These are phyloP conservation scores for Yarrowia galli DNA, from an alignment of 1,139 yeast genomes.

Conservation along the genomic window DNA sequence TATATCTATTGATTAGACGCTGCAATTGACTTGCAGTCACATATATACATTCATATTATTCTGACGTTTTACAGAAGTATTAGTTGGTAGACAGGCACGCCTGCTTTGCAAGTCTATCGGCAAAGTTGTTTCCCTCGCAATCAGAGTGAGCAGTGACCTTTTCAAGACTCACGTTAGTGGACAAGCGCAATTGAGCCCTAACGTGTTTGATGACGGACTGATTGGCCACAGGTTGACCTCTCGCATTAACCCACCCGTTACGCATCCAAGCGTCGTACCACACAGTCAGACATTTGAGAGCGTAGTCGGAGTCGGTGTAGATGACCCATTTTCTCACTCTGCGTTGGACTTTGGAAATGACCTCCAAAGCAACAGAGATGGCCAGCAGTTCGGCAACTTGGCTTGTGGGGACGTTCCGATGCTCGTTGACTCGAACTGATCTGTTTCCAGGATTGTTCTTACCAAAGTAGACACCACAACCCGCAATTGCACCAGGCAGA, in stretches of 20 bases:
- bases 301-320: background rate
- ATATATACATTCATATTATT: background rate
- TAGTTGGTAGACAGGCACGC: background rate
- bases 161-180: background rate
- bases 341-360: background rate
- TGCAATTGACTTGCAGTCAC: conserved; percentile 11
- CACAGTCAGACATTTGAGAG: background rate
- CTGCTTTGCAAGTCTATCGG: background rate
- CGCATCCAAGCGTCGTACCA: background rate
- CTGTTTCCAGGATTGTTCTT: background rate
- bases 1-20: conserved; percentile 8
- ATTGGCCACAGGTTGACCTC: background rate
- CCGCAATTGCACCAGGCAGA: background rate
- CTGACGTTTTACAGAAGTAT: background rate
- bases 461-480: background rate
- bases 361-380: background rate
- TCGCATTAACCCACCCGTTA: background rate
- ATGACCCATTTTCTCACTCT: background rate
- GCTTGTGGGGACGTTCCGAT: background rate
- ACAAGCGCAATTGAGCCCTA: background rate
- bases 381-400: background rate
- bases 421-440: background rate
- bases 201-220: background rate
- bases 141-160: background rate
- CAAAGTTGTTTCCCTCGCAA: background rate